phyloP scores from a whole-genome alignment of 2,329 filamentous ascomycete species.

The Talaromyces sp. region DNA sequence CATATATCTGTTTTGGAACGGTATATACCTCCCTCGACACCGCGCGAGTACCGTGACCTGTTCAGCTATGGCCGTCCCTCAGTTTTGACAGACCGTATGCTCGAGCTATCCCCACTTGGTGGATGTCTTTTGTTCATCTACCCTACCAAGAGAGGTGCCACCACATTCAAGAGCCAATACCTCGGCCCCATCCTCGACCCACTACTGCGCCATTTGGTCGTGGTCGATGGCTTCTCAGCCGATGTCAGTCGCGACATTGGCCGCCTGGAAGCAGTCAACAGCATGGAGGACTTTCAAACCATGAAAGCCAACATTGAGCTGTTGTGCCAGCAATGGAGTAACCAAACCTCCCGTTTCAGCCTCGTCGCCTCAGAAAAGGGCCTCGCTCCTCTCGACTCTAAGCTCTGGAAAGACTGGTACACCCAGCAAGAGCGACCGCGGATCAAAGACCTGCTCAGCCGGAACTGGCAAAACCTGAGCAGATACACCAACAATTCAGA shows the following conservation, averaged over 20 bases:
- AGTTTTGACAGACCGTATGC: slow-evolving; percentile 55
- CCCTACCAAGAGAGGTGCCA: slow-evolving; percentile 53
- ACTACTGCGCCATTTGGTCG: slow-evolving; percentile 53
- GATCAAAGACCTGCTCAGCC: slow-evolving; percentile 46
- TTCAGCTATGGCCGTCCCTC: slow-evolving; percentile 53
- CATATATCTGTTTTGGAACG: slow-evolving; percentile 59
- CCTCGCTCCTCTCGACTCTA: slow-evolving; percentile 46
- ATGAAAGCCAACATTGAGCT: slow-evolving; percentile 39
- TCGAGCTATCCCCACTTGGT: slow-evolving; percentile 53
- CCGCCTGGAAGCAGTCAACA: slow-evolving; percentile 48
- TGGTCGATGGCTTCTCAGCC: slow-evolving; percentile 54
- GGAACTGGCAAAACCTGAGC: slow-evolving; percentile 34
- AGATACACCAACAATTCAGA: slow-evolving; percentile 27
- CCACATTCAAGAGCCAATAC: slow-evolving; percentile 56
- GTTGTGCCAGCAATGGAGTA: slow-evolving; percentile 37
- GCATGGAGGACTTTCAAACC: slow-evolving; percentile 51
- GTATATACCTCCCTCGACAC: slow-evolving; percentile 59
- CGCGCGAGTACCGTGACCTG: slow-evolving; percentile 55
- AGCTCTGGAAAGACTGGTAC: slow-evolving; percentile 60
- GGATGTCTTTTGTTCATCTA: slow-evolving; percentile 60
- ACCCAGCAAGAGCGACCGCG: slow-evolving; percentile 59
- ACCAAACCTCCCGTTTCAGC: slow-evolving; percentile 34
- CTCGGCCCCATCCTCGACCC: slow-evolving; percentile 59
- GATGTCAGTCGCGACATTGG: slow-evolving; percentile 53
- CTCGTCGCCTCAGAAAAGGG: slow-evolving; percentile 49